A percentile compares a stretch with the other conserved stretches of the same genome.
These are phyloP conservation scores for Ascochyta pisi DNA, from an alignment of 2,329 filamentous ascomycete genomes.

Conservation along the genomic window DNA sequence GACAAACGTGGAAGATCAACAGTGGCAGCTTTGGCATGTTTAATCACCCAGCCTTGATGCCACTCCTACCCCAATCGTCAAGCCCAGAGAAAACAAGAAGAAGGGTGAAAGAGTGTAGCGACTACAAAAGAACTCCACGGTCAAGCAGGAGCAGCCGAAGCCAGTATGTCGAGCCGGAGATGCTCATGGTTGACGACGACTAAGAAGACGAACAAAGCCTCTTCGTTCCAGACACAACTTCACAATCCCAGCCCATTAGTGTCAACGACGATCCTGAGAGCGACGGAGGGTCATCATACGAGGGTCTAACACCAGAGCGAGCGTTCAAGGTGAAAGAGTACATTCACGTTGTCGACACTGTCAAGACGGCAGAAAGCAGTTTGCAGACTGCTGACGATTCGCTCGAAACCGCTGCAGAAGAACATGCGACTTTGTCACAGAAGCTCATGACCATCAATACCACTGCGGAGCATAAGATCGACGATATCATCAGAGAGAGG, in stretches of 20 bases:
- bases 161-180: not conserved
- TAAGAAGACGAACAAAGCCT: not conserved
- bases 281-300: not conserved
- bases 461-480: not conserved
- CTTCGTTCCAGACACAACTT: not conserved
- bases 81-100: not conserved
- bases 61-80: not conserved
- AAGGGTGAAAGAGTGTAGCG: not conserved
- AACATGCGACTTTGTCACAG: not conserved
- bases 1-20: constrained; percentile 64
- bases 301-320: not conserved
- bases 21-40: constrained; percentile 62
- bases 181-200: not conserved
- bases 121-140: not conserved
- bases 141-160: not conserved
- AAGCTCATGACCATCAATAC: not conserved
- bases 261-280: not conserved
- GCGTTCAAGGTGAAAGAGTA: not conserved
- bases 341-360: not conserved
- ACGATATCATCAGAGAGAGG: not conserved
- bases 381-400: not conserved
- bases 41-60: not conserved
- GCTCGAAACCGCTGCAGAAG: not conserved
- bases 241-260: not conserved
- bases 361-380: not conserved